Evolutionary conservation across 2,329 filamentous ascomycete genomes (phyloP), one percentile per base, ranked within the genome.

Genomic region (Aspergillus ochraceoroseus): DNA sequence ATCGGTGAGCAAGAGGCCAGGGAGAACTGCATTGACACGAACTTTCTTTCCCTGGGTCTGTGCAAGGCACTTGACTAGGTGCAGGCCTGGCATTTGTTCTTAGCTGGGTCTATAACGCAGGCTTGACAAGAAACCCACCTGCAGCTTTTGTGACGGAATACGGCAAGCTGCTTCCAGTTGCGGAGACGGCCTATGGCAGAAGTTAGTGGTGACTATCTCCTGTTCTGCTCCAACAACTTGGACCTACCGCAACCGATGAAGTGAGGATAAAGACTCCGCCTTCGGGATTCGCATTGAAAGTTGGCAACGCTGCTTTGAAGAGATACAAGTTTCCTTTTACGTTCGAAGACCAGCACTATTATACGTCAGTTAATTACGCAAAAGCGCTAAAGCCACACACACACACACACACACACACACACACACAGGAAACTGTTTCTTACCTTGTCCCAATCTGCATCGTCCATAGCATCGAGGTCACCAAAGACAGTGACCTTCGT

Each of bases 71-170:
- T 80, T 81, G 67, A 80, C 79, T 31, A 84, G 62, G 61, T 85
- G 82, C 38, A 85, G 64, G 43, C 77, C 75, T 68, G 31, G 29
- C 25, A 12, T 23, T 17, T 43, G 11, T 14, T 34, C n/a, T 32
- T 11, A 49, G 38, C 29, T 14, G 36, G n/a, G 7, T 15, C 20
- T 14, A 20, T 25, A 11, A 14, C 14, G 3, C 11, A 29, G 14
- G 6, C 33, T 65, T 18, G 6, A 29, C 13, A 43, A 11, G 9
- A 18, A 12, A 25, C 25, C 23, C 59, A 65, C 82, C 77, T 7
- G 86, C 86, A 0, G 85, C 77, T 60, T 92, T 92, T 25, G 83
- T 85, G 12, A 89, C 82, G 0, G 80, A 72, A 56, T 92, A 92
- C 3, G 86, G 77, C 81, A 81, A 74, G 28, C 72, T 75, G 50